Conservation (phyloP, 768 basidiomycete species). For the Hericium erinaceus region DNA sequence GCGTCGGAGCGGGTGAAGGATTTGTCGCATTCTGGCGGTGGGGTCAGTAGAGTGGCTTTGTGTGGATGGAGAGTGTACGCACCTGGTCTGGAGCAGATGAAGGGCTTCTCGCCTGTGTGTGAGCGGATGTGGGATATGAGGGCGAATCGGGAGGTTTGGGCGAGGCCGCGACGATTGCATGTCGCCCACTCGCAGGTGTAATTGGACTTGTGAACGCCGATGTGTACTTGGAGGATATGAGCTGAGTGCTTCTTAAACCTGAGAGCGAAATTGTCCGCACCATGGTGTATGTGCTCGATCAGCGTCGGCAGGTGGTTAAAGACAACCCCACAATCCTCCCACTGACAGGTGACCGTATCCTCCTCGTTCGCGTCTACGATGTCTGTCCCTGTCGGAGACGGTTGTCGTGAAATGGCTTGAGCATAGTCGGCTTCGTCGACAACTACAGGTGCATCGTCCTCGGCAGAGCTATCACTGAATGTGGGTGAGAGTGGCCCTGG, state of each 20-base stretch:
- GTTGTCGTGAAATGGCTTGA: not conserved
- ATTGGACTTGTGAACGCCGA: constrained; percentile 74
- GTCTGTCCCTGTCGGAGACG: not conserved
- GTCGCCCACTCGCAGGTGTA: constrained; percentile 88
- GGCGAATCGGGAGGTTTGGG: constrained; percentile 84
- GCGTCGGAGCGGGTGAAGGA: constrained; percentile 94
- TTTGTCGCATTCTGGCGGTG: constrained; percentile 75
- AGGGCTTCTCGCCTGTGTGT: constrained; percentile 93
- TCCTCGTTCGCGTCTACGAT: constrained; percentile 9
- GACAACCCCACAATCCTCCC: constrained; percentile 73
- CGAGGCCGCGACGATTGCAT: constrained; percentile 69
- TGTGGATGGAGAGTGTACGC: constrained; percentile 17
- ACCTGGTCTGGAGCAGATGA: constrained; percentile 76
- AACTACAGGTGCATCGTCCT: not conserved
- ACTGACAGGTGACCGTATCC: constrained; percentile 70
- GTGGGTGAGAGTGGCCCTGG: not conserved
- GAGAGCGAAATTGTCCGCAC: constrained; percentile 33
- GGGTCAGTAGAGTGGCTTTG: not conserved
- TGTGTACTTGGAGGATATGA: constrained; percentile 46
- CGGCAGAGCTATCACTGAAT: not conserved
- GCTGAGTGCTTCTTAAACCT: not conserved
- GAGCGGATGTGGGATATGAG: constrained; percentile 85
- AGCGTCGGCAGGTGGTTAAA: constrained; percentile 66
- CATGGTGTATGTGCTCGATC: constrained; percentile 75
- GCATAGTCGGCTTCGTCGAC: not conserved